A percentile compares a stretch with the other conserved stretches of the same genome.
phyloP scores from a whole-genome alignment of 192 early-diverging fungal genomes.

The Radiomyces spectabilis region DNA sequence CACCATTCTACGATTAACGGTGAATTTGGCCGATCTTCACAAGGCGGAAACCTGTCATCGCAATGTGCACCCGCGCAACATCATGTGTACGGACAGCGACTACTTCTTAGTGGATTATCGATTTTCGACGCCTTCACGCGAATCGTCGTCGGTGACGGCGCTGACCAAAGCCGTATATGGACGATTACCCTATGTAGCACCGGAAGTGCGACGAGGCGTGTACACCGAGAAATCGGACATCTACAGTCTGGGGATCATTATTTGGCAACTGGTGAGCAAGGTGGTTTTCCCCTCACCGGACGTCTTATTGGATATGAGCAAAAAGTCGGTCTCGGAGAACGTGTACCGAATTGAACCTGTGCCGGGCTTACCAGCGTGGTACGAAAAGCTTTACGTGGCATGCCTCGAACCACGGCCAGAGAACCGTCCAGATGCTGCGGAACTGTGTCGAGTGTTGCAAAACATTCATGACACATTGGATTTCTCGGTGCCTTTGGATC shows the following conservation, averaged over 20 bases:
- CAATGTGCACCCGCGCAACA: slow-evolving; percentile 24
- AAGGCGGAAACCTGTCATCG: slow-evolving; percentile 17
- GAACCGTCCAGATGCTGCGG: slow-evolving; percentile 16
- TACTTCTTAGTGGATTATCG: slow-evolving; percentile 30
- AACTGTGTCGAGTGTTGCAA: slow-evolving; percentile 13
- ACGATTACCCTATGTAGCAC: slow-evolving; percentile 44
- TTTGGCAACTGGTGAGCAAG: slow-evolving; percentile 42
- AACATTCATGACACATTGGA: slow-evolving; percentile 12
- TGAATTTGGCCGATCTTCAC: slow-evolving; percentile 21
- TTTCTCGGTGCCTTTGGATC: slow-evolving; percentile 6
- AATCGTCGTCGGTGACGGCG: slow-evolving; percentile 22
- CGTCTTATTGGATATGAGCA: slow-evolving; percentile 6
- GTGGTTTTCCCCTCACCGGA: slow-evolving; percentile 25
- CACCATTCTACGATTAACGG: slow-evolving; percentile 19
- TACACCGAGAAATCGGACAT: slow-evolving; percentile 44
- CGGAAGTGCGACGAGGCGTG: slow-evolving; percentile 40
- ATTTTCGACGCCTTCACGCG: slow-evolving; percentile 19
- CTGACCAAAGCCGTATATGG: slow-evolving; percentile 41
- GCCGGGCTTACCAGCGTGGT: slow-evolving; percentile 25
- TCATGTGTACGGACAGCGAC: slow-evolving; percentile 24
- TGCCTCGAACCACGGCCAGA: slow-evolving; percentile 23
- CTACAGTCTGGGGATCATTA: slow-evolving; percentile 45
- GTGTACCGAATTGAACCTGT: slow-evolving; percentile 23
- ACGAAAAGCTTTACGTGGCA: slow-evolving; percentile 8
- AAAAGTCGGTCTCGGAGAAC: not conserved